Evolutionary conservation across 176 grass and related monocot species (phyloP).

Genomic region (Tillandsia leiboldiana): DNA sequence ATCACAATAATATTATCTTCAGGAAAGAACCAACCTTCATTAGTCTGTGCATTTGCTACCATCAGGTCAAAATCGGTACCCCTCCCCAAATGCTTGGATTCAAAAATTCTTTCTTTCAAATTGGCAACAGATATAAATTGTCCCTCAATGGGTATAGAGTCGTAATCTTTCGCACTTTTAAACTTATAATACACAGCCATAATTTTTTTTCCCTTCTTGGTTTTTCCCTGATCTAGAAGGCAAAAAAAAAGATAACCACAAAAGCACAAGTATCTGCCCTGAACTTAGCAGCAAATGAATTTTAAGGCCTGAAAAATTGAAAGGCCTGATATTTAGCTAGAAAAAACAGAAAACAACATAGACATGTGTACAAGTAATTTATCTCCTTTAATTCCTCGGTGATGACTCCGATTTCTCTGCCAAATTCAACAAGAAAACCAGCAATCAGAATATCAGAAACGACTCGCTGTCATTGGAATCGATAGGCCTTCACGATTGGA

Average conservation of each 20-base stretch:
- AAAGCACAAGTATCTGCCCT: not conserved
- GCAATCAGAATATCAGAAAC: no score
- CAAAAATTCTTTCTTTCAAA: constrained; percentile 96
- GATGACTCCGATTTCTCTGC: not conserved
- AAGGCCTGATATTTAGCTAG: not conserved
- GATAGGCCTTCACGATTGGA: no score
- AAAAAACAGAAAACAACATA: not conserved
- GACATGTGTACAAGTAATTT: constrained; percentile 4
- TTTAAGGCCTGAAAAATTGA: constrained; percentile 2
- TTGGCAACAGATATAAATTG: constrained; percentile 94
- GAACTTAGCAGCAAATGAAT: not conserved
- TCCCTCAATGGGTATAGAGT: constrained; percentile 88
- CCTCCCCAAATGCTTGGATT: constrained; percentile 91
- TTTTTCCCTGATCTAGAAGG: constrained; percentile 33
- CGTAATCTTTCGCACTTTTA: constrained; percentile 94
- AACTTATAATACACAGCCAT: constrained; percentile 99
- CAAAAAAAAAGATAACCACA: not conserved
- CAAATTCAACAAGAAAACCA: not conserved
- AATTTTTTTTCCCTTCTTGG: not conserved
- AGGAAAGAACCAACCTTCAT: constrained; percentile 81
- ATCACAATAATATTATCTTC: constrained; percentile 15
- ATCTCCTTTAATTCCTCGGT: constrained; percentile 1
- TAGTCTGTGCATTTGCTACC: constrained; percentile 86
- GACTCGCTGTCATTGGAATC: no score
- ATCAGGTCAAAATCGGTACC: constrained; percentile 96